Conservation (phyloP, 2,329 filamentous ascomycete genomes). For the Phyllosticta citribraziliensis region DNA sequence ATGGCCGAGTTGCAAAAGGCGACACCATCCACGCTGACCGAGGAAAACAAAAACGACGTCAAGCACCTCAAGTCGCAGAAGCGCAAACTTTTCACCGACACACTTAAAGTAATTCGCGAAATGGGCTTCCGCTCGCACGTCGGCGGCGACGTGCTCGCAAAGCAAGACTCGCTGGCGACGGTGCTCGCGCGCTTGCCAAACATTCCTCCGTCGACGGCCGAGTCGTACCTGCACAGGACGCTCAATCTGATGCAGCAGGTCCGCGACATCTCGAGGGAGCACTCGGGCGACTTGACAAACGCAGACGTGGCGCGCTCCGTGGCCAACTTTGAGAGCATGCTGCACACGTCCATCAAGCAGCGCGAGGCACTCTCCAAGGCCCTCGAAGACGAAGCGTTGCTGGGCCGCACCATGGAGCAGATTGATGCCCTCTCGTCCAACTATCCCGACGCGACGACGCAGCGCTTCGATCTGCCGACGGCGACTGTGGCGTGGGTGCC, state of each 20-base stretch:
- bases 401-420: slow-evolving; percentile 31
- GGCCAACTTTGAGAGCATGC: slow-evolving; percentile 77
- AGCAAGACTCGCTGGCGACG: slow-evolving; percentile 60
- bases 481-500: slow-evolving; percentile 50
- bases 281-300: slow-evolving; percentile 75
- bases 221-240: slow-evolving; percentile 71
- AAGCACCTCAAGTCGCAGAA: slow-evolving; percentile 89
- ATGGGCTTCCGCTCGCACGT: slow-evolving; percentile 89
- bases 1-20: slow-evolving; percentile 70
- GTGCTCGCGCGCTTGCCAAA: slow-evolving; percentile 51
- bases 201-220: slow-evolving; percentile 39
- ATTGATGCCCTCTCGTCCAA: slow-evolving; percentile 20
- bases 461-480: not conserved
- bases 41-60: slow-evolving; percentile 74
- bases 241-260: slow-evolving; percentile 63
- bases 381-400: slow-evolving; percentile 28
- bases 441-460: not conserved
- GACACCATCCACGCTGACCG: slow-evolving; percentile 69
- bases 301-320: slow-evolving; percentile 71
- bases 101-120: slow-evolving; percentile 66
- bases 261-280: slow-evolving; percentile 57
- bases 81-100: slow-evolving; percentile 81
- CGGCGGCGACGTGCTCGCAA: slow-evolving; percentile 59
- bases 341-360: slow-evolving; percentile 56
- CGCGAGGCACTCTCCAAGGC: slow-evolving; percentile 40